Percentiles rank a stretch among this genome's conserved stretches.
Conservation (phyloP, 1,284 basidiomycete genomes). For the Ganoderma leucocontextum region DNA sequence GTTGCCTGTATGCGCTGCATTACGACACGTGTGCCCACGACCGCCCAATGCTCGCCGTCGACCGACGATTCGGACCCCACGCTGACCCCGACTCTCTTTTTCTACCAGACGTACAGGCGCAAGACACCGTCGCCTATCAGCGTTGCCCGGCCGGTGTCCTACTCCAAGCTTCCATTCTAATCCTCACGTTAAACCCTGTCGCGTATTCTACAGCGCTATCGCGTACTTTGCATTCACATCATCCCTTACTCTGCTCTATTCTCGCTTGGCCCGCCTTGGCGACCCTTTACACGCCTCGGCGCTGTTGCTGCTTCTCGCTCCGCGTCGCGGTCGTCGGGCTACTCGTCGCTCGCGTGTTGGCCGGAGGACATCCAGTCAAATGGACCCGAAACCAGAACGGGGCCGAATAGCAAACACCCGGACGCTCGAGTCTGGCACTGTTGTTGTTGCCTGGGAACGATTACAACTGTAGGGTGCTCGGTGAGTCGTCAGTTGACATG, state of each 20-base stretch:
- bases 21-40: not conserved
- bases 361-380: not conserved
- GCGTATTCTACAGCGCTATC: constrained; percentile 5
- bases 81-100: constrained; percentile 43
- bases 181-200: constrained; percentile 11
- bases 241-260: constrained; percentile 14
- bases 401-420: not conserved
- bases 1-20: not conserved
- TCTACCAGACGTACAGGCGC: constrained; percentile 33
- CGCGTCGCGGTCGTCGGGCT: not conserved
- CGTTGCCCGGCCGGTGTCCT: constrained; percentile 31
- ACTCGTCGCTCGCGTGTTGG: not conserved
- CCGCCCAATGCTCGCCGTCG: not conserved
- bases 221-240: constrained; percentile 11
- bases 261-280: constrained; percentile 4
- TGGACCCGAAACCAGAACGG: not conserved
- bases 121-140: constrained; percentile 37
- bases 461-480: not conserved
- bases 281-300: not conserved
- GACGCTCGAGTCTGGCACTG: not conserved
- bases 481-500: constrained; percentile 3
- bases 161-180: constrained; percentile 40
- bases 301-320: not conserved
- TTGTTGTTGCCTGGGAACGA: not conserved
- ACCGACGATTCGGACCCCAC: not conserved